A percentile compares a stretch with the other conserved stretches of the same genome.
Conservation (phyloP, 2,329 filamentous ascomycete species). For the Talaromyces atroroseus region DNA sequence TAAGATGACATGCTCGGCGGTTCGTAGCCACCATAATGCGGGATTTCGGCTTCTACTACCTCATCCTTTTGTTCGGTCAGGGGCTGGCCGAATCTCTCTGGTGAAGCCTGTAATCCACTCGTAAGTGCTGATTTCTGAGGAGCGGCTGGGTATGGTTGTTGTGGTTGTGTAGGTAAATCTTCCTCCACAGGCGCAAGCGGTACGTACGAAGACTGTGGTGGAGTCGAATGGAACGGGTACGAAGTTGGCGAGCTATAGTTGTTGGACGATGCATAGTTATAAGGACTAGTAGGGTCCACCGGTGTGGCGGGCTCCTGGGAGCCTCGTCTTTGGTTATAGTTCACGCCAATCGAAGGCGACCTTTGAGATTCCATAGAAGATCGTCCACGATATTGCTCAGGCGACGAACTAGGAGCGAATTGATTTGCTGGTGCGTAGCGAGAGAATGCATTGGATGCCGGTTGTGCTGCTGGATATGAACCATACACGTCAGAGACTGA, state of each 20-base stretch:
- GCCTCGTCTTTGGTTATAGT: constrained; percentile 30
- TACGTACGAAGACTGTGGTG: constrained; percentile 33
- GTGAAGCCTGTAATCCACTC: constrained; percentile 24
- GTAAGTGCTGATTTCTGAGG: constrained; percentile 22
- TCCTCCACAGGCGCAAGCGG: constrained; percentile 38
- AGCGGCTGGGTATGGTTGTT: constrained; percentile 17
- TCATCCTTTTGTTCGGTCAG: constrained; percentile 17
- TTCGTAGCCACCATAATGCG: constrained; percentile 30
- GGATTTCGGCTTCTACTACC: constrained; percentile 16
- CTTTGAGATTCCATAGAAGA: constrained; percentile 46
- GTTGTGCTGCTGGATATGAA: constrained; percentile 41
- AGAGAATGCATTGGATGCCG: constrained; percentile 31
- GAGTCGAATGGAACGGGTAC: constrained; percentile 32
- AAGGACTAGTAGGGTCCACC: constrained; percentile 26
- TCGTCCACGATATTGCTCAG: constrained; percentile 46
- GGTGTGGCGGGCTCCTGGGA: constrained; percentile 34
- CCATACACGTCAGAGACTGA: constrained; percentile 74
- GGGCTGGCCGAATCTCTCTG: constrained; percentile 21
- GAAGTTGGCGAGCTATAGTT: constrained; percentile 28
- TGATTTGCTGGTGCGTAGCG: constrained; percentile 41
- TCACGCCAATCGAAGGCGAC: constrained; percentile 33
- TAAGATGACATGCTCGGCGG: constrained; percentile 28
- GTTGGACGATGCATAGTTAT: constrained; percentile 23
- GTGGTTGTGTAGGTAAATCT: constrained; percentile 25
- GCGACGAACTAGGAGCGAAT: constrained; percentile 46